Percentiles rank a stretch among this genome's conserved stretches.
phyloP scores from a whole-genome alignment of 139 green algal genomes.

The Tetraselmis striata region DNA sequence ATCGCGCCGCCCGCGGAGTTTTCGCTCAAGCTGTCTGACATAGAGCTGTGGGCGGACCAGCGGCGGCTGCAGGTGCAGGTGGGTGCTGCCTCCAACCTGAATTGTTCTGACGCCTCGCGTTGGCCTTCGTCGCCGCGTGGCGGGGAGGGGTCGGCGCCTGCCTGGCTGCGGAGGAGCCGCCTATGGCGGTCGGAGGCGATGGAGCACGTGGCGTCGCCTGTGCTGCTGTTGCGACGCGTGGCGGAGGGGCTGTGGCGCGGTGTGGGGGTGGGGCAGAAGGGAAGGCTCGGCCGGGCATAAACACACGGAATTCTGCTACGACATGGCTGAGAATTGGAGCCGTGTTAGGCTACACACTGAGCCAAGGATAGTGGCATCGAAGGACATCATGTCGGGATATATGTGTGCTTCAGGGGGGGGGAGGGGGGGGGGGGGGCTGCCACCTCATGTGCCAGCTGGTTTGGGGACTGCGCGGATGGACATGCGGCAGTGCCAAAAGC shows the following conservation, averaged over 20 bases:
- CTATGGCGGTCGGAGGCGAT: conserved; percentile 16
- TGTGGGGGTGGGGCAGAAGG: conserved; percentile 1
- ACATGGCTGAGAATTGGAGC: no score
- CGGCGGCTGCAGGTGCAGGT: conserved; percentile 21
- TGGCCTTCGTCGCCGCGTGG: conserved; percentile 17
- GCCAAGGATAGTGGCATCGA: no score
- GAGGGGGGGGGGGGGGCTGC: no score
- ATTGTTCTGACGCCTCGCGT: conserved; percentile 4
- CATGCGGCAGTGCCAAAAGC: no score
- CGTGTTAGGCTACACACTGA: no score
- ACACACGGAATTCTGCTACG: no score
- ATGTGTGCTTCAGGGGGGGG: no score
- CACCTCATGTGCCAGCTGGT: no score
- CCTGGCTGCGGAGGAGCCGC: no score
- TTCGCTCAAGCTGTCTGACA: conserved; percentile 24
- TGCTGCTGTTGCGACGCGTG: conserved; percentile 36
- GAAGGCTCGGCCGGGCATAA: no score
- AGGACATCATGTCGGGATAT: no score
- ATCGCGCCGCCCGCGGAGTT: not conserved
- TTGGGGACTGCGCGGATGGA: no score
- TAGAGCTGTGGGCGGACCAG: conserved; percentile 29
- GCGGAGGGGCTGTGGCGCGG: not conserved
- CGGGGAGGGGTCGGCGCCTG: conserved; percentile 2
- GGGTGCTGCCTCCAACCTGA: conserved; percentile 7
- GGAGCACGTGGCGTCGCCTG: conserved; percentile 1